These are phyloP conservation scores for Penicillium soppii DNA, from an alignment of 495 filamentous ascomycete species.

Conservation along the genomic window DNA sequence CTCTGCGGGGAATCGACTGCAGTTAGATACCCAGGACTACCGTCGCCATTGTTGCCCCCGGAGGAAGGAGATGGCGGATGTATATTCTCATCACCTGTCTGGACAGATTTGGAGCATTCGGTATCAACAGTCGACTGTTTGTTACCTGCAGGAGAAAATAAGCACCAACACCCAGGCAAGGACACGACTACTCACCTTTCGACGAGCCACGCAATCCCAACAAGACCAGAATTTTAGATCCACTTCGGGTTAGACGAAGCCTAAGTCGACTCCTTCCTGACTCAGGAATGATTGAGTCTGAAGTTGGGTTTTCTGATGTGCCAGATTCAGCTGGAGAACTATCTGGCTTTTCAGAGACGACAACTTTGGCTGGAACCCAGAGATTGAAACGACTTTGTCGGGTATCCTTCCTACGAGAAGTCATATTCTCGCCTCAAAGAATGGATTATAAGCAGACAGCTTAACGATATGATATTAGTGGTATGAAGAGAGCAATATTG, in stretches of 20 bases:
- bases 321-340: slow-evolving; percentile 19
- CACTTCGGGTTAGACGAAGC: slow-evolving; percentile 20
- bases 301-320: slow-evolving; percentile 26
- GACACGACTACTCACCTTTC: slow-evolving; percentile 11
- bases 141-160: slow-evolving; percentile 8
- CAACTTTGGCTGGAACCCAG: slow-evolving; percentile 20
- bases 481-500: background rate
- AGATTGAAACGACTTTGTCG: slow-evolving; percentile 24
- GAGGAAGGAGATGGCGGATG: background rate
- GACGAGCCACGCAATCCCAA: slow-evolving; percentile 21
- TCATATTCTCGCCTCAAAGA: slow-evolving; percentile 18
- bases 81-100: background rate
- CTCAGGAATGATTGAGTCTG: slow-evolving; percentile 13
- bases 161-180: background rate
- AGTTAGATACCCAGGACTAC: background rate
- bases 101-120: slow-evolving; percentile 7
- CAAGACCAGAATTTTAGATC: slow-evolving; percentile 25
- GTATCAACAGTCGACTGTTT: slow-evolving; percentile 14
- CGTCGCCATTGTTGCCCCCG: background rate
- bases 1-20: slow-evolving; percentile 1
- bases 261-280: slow-evolving; percentile 12
- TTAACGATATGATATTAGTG: slow-evolving; percentile 11
- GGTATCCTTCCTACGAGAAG: slow-evolving; percentile 12
- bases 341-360: slow-evolving; percentile 8
- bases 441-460: background rate